phyloP scores from a whole-genome alignment of 225 moss, liverwort and hornwort genomes.

The Antitrichia curtipendula region DNA sequence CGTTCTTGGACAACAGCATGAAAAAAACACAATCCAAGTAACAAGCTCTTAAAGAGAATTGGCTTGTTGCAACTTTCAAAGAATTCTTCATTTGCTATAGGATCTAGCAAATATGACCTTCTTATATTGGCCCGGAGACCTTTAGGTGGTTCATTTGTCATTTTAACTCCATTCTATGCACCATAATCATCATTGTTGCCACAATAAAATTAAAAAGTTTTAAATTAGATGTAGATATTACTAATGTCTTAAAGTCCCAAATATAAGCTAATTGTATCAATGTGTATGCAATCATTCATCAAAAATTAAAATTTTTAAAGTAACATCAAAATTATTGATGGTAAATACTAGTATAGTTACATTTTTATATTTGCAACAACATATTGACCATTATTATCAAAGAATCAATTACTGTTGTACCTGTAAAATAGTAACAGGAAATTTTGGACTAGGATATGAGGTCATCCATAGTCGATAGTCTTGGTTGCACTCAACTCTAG shows the following conservation, averaged over 20 bases:
- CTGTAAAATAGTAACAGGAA: conserved; percentile 80
- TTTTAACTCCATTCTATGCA: conserved; percentile 85
- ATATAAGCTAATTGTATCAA: background rate
- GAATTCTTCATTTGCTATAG: conserved; percentile 72
- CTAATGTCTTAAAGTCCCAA: accelerated
- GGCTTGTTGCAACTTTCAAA: conserved; percentile 82
- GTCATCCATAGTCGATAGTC: conserved; percentile 97
- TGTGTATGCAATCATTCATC: background rate
- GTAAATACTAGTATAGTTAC: too few species aligned
- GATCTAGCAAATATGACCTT: conserved; percentile 65
- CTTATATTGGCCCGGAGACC: conserved; percentile 82
- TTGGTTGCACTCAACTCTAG: conserved; percentile 58
- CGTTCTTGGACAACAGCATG: conserved; percentile 92
- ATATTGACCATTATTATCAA: accelerated
- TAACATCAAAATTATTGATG: background rate
- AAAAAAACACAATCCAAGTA: conserved; percentile 76
- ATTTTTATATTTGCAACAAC: too few species aligned
- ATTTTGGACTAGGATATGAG: conserved; percentile 88
- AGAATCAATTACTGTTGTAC: background rate
- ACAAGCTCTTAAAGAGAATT: conserved; percentile 52
- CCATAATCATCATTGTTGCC: background rate
- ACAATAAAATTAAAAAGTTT: too few species aligned
- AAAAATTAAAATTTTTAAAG: background rate
- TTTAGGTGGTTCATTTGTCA: conserved; percentile 94
- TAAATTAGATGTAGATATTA: too few species aligned